phyloP scores from a whole-genome alignment of 1,284 basidiomycete genomes.

The Wallemia hederae region DNA sequence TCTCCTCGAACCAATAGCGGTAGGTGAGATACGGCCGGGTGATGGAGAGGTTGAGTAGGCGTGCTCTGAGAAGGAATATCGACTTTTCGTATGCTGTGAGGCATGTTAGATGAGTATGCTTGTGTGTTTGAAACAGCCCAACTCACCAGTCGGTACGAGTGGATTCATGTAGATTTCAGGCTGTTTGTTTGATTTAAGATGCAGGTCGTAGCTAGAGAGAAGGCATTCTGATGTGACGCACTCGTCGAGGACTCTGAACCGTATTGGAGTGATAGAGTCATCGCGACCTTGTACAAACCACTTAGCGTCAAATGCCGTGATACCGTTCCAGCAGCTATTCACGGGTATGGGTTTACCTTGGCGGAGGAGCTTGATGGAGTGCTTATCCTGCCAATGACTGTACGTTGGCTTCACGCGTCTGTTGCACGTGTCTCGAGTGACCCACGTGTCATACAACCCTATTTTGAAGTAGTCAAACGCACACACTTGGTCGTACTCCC shows the following conservation, averaged over 20 bases:
- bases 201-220: constrained; percentile 26
- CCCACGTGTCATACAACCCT: constrained; percentile 24
- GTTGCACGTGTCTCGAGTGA: constrained; percentile 19
- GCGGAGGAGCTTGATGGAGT: constrained; percentile 15
- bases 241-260: constrained; percentile 21
- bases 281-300: constrained; percentile 19
- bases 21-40: not conserved
- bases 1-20: not conserved
- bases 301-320: constrained; percentile 23
- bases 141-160: constrained; percentile 11
- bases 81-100: not conserved
- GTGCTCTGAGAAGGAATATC: not conserved
- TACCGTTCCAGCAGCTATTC: constrained; percentile 31
- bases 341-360: constrained; percentile 22
- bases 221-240: constrained; percentile 29
- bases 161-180: constrained; percentile 23
- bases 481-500: constrained; percentile 27
- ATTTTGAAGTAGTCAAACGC: constrained; percentile 23
- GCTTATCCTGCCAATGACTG: constrained; percentile 24
- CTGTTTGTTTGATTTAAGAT: constrained; percentile 15
- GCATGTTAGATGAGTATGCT: no score
- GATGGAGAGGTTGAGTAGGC: not conserved
- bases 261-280: constrained; percentile 15
- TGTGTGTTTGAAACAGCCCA: no score
- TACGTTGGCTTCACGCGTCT: constrained; percentile 21